phyloP scores from a whole-genome alignment of 805 yeast genomes.

The Yarrowia hollandica region DNA sequence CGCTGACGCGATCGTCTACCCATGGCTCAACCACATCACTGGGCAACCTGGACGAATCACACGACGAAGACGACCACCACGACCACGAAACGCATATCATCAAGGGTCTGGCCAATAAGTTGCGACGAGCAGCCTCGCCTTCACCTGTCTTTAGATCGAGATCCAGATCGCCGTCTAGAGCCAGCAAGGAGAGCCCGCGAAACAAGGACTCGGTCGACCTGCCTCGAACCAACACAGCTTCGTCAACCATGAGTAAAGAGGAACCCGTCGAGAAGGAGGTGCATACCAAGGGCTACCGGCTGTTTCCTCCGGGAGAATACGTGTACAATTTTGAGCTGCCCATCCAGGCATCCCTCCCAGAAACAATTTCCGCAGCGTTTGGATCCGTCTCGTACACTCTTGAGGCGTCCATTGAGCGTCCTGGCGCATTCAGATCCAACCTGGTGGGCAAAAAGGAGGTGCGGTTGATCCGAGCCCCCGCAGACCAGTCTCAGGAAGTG shows the following conservation, averaged over 20 bases:
- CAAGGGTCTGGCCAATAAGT: slow-evolving; percentile 33
- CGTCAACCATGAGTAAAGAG: background rate
- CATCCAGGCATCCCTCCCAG: slow-evolving; percentile 79
- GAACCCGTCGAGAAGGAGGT: slow-evolving; percentile 25
- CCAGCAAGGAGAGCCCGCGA: background rate
- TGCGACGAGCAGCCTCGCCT: slow-evolving; percentile 37
- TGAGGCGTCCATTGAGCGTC: slow-evolving; percentile 68
- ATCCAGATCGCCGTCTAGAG: slow-evolving; percentile 4
- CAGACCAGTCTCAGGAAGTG: slow-evolving; percentile 78
- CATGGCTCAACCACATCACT: background rate
- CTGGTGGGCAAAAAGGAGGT: slow-evolving; percentile 64
- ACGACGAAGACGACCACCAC: slow-evolving; percentile 4
- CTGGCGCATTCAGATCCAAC: slow-evolving; percentile 84
- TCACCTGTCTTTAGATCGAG: slow-evolving; percentile 24
- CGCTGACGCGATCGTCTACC: background rate
- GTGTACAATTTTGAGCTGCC: slow-evolving; percentile 90
- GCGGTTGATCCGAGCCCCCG: slow-evolving; percentile 69
- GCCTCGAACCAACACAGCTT: background rate
- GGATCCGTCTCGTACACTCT: slow-evolving; percentile 75
- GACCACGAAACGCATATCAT: slow-evolving; percentile 29
- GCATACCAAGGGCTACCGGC: slow-evolving; percentile 44
- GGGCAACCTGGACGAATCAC: slow-evolving; percentile 14
- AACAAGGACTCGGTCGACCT: background rate
- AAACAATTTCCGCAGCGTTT: slow-evolving; percentile 71
- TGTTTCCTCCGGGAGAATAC: slow-evolving; percentile 85